Conservation (phyloP, 176 grass and related monocot species). For the Juncus inflexus region DNA sequence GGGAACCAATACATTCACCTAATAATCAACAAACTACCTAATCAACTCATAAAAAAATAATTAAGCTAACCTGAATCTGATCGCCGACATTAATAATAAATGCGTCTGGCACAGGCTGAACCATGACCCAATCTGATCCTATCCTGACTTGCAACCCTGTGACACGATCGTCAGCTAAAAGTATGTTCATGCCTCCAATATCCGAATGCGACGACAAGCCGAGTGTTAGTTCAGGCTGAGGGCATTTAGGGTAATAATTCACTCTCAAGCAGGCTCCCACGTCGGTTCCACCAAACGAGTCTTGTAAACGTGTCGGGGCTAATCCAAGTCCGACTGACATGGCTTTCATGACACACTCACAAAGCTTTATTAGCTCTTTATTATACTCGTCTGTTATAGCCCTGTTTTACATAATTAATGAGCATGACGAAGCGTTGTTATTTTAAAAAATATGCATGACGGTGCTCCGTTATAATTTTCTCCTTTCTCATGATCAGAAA, state of each 20-base stretch:
- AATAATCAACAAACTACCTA: not conserved
- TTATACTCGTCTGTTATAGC: constrained; percentile 53
- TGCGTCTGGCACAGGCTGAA: constrained; percentile 45
- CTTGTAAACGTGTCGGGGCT: constrained; percentile 25
- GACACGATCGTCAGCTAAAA: constrained; percentile 66
- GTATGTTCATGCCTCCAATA: constrained; percentile 71
- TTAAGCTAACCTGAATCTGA: constrained; percentile 63
- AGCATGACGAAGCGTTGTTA: too few relatives aligned
- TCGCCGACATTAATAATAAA: constrained; percentile 86
- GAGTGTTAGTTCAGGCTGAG: constrained; percentile 44
- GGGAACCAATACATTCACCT: not conserved
- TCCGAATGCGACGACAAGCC: constrained; percentile 79
- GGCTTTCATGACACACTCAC: constrained; percentile 40
- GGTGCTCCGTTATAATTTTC: too few relatives aligned
- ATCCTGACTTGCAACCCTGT: constrained; percentile 58
- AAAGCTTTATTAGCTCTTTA: constrained; percentile 41
- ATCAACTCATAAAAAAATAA: not conserved
- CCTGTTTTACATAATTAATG: constrained; percentile 27
- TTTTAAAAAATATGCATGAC: too few relatives aligned
- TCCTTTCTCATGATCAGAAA: too few relatives aligned
- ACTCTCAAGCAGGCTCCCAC: constrained; percentile 57
- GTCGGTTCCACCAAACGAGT: constrained; percentile 46
- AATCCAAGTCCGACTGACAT: constrained; percentile 47
- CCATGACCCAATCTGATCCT: constrained; percentile 45
- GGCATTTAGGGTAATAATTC: constrained; percentile 51